Evolutionary conservation across 1,139 yeast species (phyloP).

Genomic region (Debaryomyces psychrophilus): DNA sequence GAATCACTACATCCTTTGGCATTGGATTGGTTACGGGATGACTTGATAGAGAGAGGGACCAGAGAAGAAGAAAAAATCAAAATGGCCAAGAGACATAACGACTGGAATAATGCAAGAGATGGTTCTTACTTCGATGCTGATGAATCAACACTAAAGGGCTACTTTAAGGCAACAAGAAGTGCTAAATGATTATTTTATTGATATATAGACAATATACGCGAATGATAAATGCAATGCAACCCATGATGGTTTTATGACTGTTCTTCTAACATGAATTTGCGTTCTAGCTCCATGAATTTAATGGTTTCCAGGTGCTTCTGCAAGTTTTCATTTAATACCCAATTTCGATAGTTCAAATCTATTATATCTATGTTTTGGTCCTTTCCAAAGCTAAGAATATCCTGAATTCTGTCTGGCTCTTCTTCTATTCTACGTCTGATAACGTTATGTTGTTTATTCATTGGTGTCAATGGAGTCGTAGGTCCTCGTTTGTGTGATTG

Average conservation of each 20-base stretch:
- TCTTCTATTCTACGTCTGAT: constrained; percentile 22
- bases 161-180: constrained; percentile 51
- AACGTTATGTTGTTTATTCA: constrained; percentile 20
- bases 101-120: constrained; percentile 45
- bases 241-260: background rate
- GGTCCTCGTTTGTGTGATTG: constrained; percentile 28
- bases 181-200: constrained; percentile 14
- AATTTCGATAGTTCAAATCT: constrained; percentile 21
- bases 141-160: constrained; percentile 46
- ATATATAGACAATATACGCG: constrained; percentile 4
- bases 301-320: constrained; percentile 16
- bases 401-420: background rate
- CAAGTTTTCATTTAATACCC: constrained; percentile 19
- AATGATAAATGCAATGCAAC: background rate
- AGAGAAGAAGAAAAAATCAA: constrained; percentile 55
- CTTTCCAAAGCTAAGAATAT: constrained; percentile 8
- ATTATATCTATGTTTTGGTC: constrained; percentile 10
- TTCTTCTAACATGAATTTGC: constrained; percentile 15
- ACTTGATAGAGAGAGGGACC: constrained; percentile 54
- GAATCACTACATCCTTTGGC: constrained; percentile 73
- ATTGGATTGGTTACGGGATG: constrained; percentile 61
- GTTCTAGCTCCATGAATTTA: constrained; percentile 22
- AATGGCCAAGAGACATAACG: constrained; percentile 48
- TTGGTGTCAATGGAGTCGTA: constrained; percentile 31
- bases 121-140: constrained; percentile 51